These are phyloP conservation scores for Claviceps maximensis DNA, from an alignment of 2,329 filamentous ascomycete species.

Conservation along the genomic window DNA sequence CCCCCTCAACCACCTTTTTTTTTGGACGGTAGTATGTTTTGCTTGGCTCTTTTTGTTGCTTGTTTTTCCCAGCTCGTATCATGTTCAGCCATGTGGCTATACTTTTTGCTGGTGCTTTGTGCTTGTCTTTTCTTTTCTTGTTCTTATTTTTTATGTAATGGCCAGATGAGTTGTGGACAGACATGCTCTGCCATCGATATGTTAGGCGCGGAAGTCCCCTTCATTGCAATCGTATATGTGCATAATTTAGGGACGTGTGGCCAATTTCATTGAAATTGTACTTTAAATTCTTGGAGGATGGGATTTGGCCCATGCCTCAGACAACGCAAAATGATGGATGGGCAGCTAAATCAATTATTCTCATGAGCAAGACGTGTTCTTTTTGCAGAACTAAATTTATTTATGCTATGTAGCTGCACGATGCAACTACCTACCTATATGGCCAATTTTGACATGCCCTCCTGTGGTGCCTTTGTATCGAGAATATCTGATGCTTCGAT, in stretches of 20 bases:
- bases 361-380: not conserved
- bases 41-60: constrained; percentile 6
- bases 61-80: constrained; percentile 5
- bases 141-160: constrained; percentile 6
- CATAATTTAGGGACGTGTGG: constrained; percentile 7
- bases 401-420: constrained; percentile 11
- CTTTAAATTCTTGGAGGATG: constrained; percentile 20
- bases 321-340: not conserved
- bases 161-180: constrained; percentile 9
- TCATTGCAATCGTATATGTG: not conserved
- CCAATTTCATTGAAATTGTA: constrained; percentile 26
- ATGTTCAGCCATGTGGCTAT: constrained; percentile 8
- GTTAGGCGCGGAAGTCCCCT: constrained; percentile 18
- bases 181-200: constrained; percentile 20
- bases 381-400: not conserved
- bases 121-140: constrained; percentile 7
- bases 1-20: too few relatives aligned
- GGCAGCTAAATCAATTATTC: constrained; percentile 12
- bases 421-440: constrained; percentile 10
- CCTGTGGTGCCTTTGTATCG: constrained; percentile 9
- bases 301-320: not conserved
- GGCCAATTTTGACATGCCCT: constrained; percentile 17
- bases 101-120: constrained; percentile 4
- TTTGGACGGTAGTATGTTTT: constrained; percentile 7
- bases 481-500: not conserved